Percentiles rank a stretch among this genome's conserved stretches.
Evolutionary conservation across 352 stramenopile genomes (phyloP).

Genomic region (Phytopythium oedochilum): DNA sequence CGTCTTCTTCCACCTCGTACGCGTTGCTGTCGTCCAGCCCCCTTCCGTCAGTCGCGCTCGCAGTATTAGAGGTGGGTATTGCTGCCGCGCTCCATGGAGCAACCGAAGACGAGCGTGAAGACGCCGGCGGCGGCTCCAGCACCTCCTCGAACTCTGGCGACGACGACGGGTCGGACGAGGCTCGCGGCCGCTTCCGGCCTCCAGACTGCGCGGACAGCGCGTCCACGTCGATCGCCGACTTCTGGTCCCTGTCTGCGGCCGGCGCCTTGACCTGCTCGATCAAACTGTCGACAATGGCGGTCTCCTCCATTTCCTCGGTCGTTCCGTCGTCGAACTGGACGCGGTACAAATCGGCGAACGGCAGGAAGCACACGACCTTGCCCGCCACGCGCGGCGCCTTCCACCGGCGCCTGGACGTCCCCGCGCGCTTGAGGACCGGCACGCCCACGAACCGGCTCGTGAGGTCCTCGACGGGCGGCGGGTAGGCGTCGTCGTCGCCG

Average conservation of each 20-base stretch:
- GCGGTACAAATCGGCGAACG: slow-evolving; percentile 52
- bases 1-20: not conserved
- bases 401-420: not conserved
- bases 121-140: slow-evolving; percentile 7
- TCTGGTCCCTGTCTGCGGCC: no score
- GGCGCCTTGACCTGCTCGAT: slow-evolving; percentile 30
- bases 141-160: slow-evolving; percentile 9
- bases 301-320: slow-evolving; percentile 40
- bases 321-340: slow-evolving; percentile 50
- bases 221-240: slow-evolving; percentile 11
- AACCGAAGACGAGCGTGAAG: no score
- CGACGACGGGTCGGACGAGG: slow-evolving; percentile 1
- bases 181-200: slow-evolving; percentile 19
- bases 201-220: not conserved
- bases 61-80: no score
- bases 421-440: slow-evolving; percentile 7
- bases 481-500: slow-evolving; percentile 39
- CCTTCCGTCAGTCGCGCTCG: no score
- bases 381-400: slow-evolving; percentile 12
- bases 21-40: slow-evolving; percentile 3
- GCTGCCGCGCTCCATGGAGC: no score
- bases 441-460: slow-evolving; percentile 49
- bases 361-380: slow-evolving; percentile 46
- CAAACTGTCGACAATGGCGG: slow-evolving; percentile 57
- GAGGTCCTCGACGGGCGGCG: slow-evolving; percentile 44